Evolutionary conservation across 345 rosid species (phyloP).

Genomic region (Populus davidiana): DNA sequence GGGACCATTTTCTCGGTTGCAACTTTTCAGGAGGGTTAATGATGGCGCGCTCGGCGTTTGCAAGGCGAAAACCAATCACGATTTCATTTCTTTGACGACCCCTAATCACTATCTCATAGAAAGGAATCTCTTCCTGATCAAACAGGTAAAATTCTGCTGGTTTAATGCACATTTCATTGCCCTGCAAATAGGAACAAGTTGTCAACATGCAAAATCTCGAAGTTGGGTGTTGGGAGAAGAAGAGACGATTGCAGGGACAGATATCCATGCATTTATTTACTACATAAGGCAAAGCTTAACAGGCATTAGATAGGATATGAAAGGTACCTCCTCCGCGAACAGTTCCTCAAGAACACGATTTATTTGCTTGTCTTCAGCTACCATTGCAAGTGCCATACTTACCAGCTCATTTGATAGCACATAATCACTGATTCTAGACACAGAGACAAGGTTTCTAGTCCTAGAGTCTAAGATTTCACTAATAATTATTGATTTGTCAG

Average conservation of each 20-base stretch:
- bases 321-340: constrained; percentile 72
- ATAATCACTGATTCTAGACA: constrained; percentile 89
- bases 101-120: constrained; percentile 65
- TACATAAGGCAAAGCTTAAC: neutral
- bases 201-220: neutral
- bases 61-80: constrained; percentile 73
- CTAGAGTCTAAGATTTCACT: constrained; percentile 93
- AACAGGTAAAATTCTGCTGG: constrained; percentile 82
- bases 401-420: constrained; percentile 86
- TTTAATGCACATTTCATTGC: constrained; percentile 82
- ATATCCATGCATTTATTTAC: neutral
- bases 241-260: neutral
- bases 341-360: constrained; percentile 89
- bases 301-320: neutral
- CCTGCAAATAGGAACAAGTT: constrained; percentile 39
- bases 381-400: constrained; percentile 97
- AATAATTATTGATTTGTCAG: constrained; percentile 74
- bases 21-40: constrained; percentile 69
- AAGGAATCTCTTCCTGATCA: constrained; percentile 80
- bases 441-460: constrained; percentile 89
- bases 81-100: constrained; percentile 73
- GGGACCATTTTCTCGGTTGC: constrained; percentile 67
- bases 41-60: constrained; percentile 59
- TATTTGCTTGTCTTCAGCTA: constrained; percentile 91
- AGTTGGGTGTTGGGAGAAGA: neutral